These are phyloP conservation scores for Neurospora sp. DNA, from an alignment of 495 filamentous ascomycete species.

Conservation along the genomic window DNA sequence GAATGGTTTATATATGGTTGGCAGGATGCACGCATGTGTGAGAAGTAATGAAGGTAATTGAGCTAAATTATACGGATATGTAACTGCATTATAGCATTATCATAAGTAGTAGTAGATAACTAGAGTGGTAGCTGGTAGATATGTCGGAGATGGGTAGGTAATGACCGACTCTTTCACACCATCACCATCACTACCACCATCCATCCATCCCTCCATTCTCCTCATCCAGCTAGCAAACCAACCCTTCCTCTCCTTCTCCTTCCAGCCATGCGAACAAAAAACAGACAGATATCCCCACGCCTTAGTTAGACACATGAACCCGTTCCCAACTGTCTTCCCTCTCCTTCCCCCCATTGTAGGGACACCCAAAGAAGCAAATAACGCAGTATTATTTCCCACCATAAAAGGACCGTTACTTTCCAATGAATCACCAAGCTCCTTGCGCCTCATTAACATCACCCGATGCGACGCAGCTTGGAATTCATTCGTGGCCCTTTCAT, in stretches of 20 bases:
- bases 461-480: neutral
- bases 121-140: neutral
- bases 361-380: neutral
- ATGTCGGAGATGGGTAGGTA: neutral
- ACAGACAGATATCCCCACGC: neutral
- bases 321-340: neutral
- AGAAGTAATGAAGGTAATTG: neutral
- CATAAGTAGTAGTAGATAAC: neutral
- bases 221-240: neutral
- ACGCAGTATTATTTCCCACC: neutral
- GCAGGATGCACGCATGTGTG: neutral
- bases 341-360: neutral
- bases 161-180: neutral
- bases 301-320: neutral
- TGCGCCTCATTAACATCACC: neutral
- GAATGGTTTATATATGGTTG: neutral
- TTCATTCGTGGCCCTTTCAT: neutral
- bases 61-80: neutral
- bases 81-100: neutral
- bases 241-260: neutral
- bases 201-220: neutral
- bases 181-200: neutral
- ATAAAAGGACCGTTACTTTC: neutral
- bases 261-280: neutral
- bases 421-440: neutral